Evolutionary conservation across 2,329 filamentous ascomycete species (phyloP).

Genomic region (Lecanicillium sp.): DNA sequence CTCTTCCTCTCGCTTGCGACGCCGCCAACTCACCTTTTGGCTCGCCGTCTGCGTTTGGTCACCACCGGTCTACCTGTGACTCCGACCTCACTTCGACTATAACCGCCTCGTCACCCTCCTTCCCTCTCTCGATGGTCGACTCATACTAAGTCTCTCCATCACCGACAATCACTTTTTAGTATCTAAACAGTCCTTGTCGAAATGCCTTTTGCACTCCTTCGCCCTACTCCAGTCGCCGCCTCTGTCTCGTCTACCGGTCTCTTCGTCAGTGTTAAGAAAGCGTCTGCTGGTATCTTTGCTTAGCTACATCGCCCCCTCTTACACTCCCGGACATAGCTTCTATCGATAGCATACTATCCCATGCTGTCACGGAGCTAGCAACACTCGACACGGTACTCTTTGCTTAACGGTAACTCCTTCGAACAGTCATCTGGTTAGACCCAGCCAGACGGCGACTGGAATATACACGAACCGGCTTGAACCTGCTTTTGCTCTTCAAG

Average conservation of each 20-base stretch:
- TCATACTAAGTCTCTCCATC: conserved; percentile 22
- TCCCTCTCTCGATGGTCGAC: conserved; percentile 23
- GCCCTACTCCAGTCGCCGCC: conserved; percentile 52
- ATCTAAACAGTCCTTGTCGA: conserved; percentile 30
- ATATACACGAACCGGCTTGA: conserved; percentile 24
- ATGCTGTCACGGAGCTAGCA: conserved; percentile 33
- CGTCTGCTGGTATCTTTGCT: conserved; percentile 28
- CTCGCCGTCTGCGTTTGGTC: conserved; percentile 2
- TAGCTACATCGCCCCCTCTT: conserved; percentile 32
- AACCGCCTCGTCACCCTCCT: conserved; percentile 1
- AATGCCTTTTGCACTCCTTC: conserved; percentile 50
- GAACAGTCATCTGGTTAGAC: conserved; percentile 37
- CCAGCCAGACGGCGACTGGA: conserved; percentile 50
- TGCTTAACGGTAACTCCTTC: conserved; percentile 26
- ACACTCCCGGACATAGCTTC: conserved; percentile 32
- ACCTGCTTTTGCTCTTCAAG: conserved; percentile 16
- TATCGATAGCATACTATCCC: conserved; percentile 19
- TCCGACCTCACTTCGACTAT: background rate
- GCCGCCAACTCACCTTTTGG: conserved; percentile 11
- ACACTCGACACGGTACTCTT: conserved; percentile 22
- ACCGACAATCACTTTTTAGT: conserved; percentile 15
- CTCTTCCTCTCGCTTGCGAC: conserved; percentile 14
- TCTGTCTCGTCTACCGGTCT: conserved; percentile 52
- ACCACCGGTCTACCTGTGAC: conserved; percentile 5
- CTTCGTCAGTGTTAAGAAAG: conserved; percentile 46